Evolutionary conservation across 2,329 filamentous ascomycete genomes (phyloP), one percentile per base, ranked within the genome.

Genomic region (Ophiostoma ips): DNA sequence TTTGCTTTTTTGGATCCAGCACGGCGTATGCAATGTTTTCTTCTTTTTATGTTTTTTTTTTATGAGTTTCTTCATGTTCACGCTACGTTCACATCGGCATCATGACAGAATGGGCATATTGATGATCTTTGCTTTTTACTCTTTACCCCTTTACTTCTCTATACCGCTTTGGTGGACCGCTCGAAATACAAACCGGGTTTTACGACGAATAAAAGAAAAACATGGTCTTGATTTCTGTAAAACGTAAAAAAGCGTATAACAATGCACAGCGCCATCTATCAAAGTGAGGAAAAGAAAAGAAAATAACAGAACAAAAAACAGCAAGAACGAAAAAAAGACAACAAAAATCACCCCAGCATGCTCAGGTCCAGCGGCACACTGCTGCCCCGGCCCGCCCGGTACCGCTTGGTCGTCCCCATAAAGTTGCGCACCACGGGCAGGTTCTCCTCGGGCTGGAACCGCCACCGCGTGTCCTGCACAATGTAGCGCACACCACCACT

Each of bases 341-440:
- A 31, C 21, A 31, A 13, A 11, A 18, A 16, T 30, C 45, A 53
- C 15, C 36, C 33, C 11, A 56, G 46, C 31, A 49, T 71, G 56
- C 71, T 78, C 61, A 98, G 66, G 69, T 96, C 87, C 58, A 96
- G 70, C 30, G 92, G 92, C 57, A 96, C 89, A 70, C 86, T 95
- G 68, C 88, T 95, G 31, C 88, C 90, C 62, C 90, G 77, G 9
- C 92, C 92, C 34, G 92, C 92, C 55, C 90, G 75, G 66, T 96
- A 98, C 62, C 79, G 80, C 63, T 84, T 88, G 18, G 75, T 68
- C 3, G 77, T 79, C n/a, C 83, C 84, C 1, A 72, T 67, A 61
- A 94, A 95, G 2, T 84, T 80, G 59, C 90, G 75, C 19, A 90
- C 90, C 58, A 88, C 90, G 0, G 92, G 90, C 44, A 96, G 73